A percentile compares a stretch with the other conserved stretches of the same genome.
These are phyloP conservation scores for Thalia dealbata DNA, from an alignment of 176 grass and related monocot species.

Conservation along the genomic window DNA sequence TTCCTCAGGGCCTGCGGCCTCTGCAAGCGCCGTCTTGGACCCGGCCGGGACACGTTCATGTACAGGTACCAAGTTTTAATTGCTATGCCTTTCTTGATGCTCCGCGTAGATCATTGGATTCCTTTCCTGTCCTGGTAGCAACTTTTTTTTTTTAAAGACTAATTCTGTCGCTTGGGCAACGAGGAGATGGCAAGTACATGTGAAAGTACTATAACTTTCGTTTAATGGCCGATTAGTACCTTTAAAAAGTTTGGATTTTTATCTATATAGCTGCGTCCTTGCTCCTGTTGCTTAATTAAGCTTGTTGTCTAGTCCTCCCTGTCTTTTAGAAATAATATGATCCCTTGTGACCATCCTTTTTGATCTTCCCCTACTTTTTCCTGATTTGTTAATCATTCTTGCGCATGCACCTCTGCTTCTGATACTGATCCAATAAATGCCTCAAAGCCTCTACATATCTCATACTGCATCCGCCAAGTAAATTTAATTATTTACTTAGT, in stretches of 20 bases:
- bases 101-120: not conserved
- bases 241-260: not conserved
- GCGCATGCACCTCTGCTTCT: not conserved
- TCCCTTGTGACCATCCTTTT: too few relatives aligned
- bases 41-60: conserved; percentile 89
- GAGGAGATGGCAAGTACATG: not conserved
- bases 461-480: too few relatives aligned
- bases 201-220: not conserved
- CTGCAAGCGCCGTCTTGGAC: conserved; percentile 71
- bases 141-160: not conserved
- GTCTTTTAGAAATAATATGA: not conserved
- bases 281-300: too few relatives aligned
- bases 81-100: not conserved
- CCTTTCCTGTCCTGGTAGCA: not conserved
- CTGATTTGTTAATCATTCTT: too few relatives aligned
- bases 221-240: not conserved
- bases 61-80: conserved; percentile 86
- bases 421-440: not conserved
- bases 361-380: too few relatives aligned
- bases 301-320: not conserved
- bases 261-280: not conserved
- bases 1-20: conserved; percentile 80
- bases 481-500: too few relatives aligned
- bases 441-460: too few relatives aligned
- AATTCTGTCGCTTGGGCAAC: not conserved